Evolutionary conservation across 2,329 filamentous ascomycete species (phyloP), one percentile per base, ranked within the genome.

Genomic region (Ophiostoma sp.): DNA sequence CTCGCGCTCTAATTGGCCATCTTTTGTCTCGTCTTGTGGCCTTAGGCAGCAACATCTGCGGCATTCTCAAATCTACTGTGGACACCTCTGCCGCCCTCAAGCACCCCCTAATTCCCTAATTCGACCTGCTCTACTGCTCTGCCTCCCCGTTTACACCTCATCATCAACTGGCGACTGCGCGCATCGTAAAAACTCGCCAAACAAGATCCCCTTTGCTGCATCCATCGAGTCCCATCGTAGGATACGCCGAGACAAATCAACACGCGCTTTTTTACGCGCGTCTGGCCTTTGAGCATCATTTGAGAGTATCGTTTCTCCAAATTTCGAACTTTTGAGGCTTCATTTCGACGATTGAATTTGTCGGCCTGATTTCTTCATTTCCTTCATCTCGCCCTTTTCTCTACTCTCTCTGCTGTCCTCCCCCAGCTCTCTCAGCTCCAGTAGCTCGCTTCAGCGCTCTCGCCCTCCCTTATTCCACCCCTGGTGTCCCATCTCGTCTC

Each of bases 121-220:
- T 81, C 82, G 82, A 80, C 80, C 80, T 23, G 33, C 62, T 27
- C 35, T 65, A 33, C 60, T 65, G 60, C 35, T 65, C 81, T 83
- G 13, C 81, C 72, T 76, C 83, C 83, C 15, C 15, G 31, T 65
- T 82, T 77, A 82, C 80, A 72, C 71, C 79, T 81, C 81, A 80
- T 81, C 81, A 81, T 80, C 81, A 79, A 81, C 73, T n/a, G 70
- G 74, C 80, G 81, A 80, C 79, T 78, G 83, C 84, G 84, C 85
- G 84, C 84, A 87, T 86, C 84, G 80, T 83, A 27, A 85, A 71
- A 85, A 83, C 85, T 85, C 84, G 82, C 83, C 83, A 83, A 81
- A 41, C 39, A 84, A 33, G 66, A 66, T 82, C 82, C 80, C 82
- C 82, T 83, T 81, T 48, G 44, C 44, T 81, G 82, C 83, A 83